Evolutionary conservation across 177 flowering plant genomes (phyloP).

Genomic region (Vitis hybrid): DNA sequence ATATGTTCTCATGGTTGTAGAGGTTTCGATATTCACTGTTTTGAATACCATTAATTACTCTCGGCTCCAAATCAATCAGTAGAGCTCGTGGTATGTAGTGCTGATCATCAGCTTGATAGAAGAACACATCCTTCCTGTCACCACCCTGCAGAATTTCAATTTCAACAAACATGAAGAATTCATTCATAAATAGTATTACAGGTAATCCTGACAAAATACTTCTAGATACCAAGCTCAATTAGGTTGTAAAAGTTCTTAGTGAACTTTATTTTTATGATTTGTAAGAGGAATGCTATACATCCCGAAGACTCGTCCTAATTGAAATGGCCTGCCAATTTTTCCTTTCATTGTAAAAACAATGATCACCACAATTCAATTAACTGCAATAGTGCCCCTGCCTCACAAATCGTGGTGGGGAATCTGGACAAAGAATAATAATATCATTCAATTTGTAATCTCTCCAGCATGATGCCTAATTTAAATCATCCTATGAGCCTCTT

Average conservation of each 20-base stretch:
- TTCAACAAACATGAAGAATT: conserved; percentile 5
- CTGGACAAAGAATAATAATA: neutral
- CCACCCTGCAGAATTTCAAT: conserved; percentile 72
- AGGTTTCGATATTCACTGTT: conserved; percentile 93
- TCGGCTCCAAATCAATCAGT: conserved; percentile 93
- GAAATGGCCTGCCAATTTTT: neutral
- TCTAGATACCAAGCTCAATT: neutral
- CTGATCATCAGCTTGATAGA: conserved; percentile 99
- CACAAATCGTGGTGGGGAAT: neutral
- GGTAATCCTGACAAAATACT: too few species aligned
- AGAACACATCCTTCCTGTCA: conserved; percentile 97
- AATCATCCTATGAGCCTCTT: too few species aligned
- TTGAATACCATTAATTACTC: conserved; percentile 98
- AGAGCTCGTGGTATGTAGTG: conserved; percentile 97
- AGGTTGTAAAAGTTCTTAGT: neutral
- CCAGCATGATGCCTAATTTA: neutral
- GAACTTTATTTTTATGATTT: neutral
- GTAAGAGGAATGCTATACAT: neutral
- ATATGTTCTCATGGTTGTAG: conserved; percentile 94
- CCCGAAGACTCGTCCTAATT: neutral
- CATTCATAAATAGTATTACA: too few species aligned
- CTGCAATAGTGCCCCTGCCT: neutral
- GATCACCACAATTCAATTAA: neutral
- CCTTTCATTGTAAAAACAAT: neutral
- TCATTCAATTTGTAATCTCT: neutral